These are phyloP conservation scores for Mycena filopes DNA, from an alignment of 768 basidiomycete species.

Conservation along the genomic window DNA sequence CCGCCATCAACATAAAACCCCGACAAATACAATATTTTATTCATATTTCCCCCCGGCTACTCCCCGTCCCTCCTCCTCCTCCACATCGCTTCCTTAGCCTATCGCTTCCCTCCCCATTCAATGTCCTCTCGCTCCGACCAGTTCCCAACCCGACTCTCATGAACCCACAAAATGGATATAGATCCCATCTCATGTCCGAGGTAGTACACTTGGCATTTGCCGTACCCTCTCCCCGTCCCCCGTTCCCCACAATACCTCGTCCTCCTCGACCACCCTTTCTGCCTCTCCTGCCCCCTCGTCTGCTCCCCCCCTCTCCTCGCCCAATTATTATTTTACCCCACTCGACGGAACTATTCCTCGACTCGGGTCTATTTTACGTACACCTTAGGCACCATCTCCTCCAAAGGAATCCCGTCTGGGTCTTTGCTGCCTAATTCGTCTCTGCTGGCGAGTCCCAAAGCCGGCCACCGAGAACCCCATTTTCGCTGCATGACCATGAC, in stretches of 20 bases:
- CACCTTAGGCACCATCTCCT: constrained; percentile 22
- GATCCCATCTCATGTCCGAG: too few species aligned
- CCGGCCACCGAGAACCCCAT: constrained; percentile 7
- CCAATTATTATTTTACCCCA: too few species aligned
- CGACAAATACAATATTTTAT: too few species aligned
- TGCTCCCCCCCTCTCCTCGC: too few species aligned
- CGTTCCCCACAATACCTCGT: neutral
- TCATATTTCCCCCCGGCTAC: neutral
- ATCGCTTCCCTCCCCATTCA: constrained; percentile 54
- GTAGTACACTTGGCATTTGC: constrained; percentile 14
- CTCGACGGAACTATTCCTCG: constrained; percentile 23
- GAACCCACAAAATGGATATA: constrained; percentile 56
- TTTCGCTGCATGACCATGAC: constrained; percentile 21
- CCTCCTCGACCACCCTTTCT: neutral
- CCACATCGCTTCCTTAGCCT: constrained; percentile 38
- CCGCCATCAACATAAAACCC: constrained; percentile 28
- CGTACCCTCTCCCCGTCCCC: neutral
- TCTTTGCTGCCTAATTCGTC: constrained; percentile 18
- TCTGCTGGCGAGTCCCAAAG: constrained; percentile 1
- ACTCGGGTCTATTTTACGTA: constrained; percentile 22
- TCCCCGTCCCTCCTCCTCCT: neutral
- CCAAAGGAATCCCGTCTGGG: constrained; percentile 5
- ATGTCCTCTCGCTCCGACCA: constrained; percentile 58
- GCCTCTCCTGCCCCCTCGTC: too few species aligned
- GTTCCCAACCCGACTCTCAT: constrained; percentile 41